Percentiles rank a stretch among this genome's conserved stretches.
phyloP scores from a whole-genome alignment of 2,329 filamentous ascomycete species.

The Pseudodiploospora longispora region DNA sequence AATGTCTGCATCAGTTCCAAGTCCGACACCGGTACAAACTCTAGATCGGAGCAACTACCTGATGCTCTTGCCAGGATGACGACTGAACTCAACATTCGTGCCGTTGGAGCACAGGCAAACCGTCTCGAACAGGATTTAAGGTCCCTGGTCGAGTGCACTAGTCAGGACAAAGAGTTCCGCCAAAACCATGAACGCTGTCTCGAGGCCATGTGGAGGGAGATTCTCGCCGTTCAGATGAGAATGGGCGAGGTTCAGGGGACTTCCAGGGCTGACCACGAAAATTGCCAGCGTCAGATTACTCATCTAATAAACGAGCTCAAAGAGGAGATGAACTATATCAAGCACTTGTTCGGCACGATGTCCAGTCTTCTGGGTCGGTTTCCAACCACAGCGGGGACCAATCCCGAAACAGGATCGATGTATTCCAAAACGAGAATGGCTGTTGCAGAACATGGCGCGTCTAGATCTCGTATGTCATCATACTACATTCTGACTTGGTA shows the following conservation, averaged over 20 bases:
- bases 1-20: not conserved
- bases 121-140: conserved; percentile 22
- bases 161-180: conserved; percentile 20
- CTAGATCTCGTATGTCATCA: too few species aligned
- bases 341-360: conserved; percentile 14
- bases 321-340: conserved; percentile 17
- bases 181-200: conserved; percentile 21
- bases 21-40: not conserved
- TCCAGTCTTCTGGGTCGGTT: conserved; percentile 15
- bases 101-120: conserved; percentile 18
- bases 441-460: too few species aligned
- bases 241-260: conserved; percentile 12
- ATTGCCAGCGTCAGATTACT: conserved; percentile 13
- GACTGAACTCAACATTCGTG: conserved; percentile 26
- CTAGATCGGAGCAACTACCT: conserved; percentile 12
- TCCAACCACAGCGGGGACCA: conserved; percentile 13
- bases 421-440: too few species aligned
- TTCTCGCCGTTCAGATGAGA: conserved; percentile 21
- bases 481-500: too few species aligned
- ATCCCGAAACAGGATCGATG: conserved; percentile 1
- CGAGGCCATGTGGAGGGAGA: conserved; percentile 20
- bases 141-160: conserved; percentile 17
- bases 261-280: conserved; percentile 7
- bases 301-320: conserved; percentile 12
- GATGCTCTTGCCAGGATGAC: conserved; percentile 29